Base-by-base conservation (phyloP, 495 filamentous ascomycete genomes). In the Bombardia bombarda region DNA sequence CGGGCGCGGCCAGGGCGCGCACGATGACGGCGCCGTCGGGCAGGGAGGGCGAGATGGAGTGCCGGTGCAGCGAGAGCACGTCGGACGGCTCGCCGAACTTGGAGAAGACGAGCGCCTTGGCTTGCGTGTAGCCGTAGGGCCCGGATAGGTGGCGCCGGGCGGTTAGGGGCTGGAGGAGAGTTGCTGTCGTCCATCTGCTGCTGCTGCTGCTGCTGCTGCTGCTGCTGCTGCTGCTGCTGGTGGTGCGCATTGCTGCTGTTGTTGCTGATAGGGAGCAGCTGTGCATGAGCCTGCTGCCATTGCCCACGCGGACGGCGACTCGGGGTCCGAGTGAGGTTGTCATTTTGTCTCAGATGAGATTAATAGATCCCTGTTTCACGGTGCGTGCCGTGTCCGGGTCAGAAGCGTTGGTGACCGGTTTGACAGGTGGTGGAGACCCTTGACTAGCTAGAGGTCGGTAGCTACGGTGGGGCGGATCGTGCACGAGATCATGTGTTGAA, bases 81-180 rank as follows among this genome's bases (percentile, higher is more conserved):
- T 88, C 82, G 41, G 75, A 70, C 0, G 92, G 92, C 52, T 90
- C 85, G 60, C 93, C 92, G 59, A 90, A 83, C 54, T 82, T 73
- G 35, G 79, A 78, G 61, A 93, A 95, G 4, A 89, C 77, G 38
- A 99, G 79, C 0, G 88, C 78, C 70, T 95, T 93, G 43, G 93
- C 82, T 66, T 97, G 92, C n/a, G 84, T 90, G 67, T 97, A 97
- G 48, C 93, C 93, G 60, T 95, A 97, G 21, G 75, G 73, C 17
- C 84, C 70, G 36, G 70, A 72, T 32, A 63, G 65, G 58, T 56
- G 50, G 20, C 60, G 54, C 31, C 46, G 38, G 3, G 23, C 19
- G 19, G n/a, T 30, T 9, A 38, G 39, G 20, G 21, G 33, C 8
- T 12, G 34, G 13, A 7, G 20, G 34, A 20, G 34, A 17, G 49